Base-by-base conservation (phyloP, 2,329 filamentous ascomycete species). In the Epichloe aotearoae region DNA sequence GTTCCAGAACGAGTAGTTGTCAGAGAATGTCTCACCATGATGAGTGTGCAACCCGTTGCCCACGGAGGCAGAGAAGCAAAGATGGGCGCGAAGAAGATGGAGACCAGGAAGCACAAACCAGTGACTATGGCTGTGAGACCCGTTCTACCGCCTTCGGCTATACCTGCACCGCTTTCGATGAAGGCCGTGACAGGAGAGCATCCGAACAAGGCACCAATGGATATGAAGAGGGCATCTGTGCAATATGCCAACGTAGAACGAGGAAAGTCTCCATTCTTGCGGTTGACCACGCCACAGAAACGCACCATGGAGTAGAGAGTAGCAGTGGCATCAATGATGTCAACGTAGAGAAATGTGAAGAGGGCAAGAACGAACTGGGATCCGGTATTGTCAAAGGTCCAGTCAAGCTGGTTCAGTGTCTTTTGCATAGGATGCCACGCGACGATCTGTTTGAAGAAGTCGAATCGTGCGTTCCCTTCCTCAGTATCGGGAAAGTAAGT, bases 271-370 rank as follows among this genome's bases (percentile, higher is more conserved):
- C 83, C 80, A 2, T 84, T 80, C 44, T 77, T 73, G 57, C 75
- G 66, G 60, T 83, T 74, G 57, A 85, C 79, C 43, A 77, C 76
- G 30, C 80, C 79, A 54, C 79, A 82, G 67, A 88, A 88, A 20
- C 83, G 81, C 1, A 84, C 85, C 84, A 89, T 88, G n/a, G 83
- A 85, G 67, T 88, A 88, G 38, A 88, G 69, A 0, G 84, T 88
- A 41, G 84, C 85, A 0, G 85, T 88, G 59, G 82, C 83, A 62
- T 89, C 85, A 53, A 89, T 82, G 57, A 88, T 86, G 59, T 88
- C 85, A 47, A 89, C 85, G 53, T 88, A 88, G 3, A 89, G 74
- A 61, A 89, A 88, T 1, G 85, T 88, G 61, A 88, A 82, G 49
- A 88, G 76, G 0, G 84, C 83, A 4, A 88, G 71, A 10, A 76